Evolutionary conservation across 78 protist species (phyloP), one percentile per base, ranked within the genome.

Genomic region (Parvularia atlantis): DNA sequence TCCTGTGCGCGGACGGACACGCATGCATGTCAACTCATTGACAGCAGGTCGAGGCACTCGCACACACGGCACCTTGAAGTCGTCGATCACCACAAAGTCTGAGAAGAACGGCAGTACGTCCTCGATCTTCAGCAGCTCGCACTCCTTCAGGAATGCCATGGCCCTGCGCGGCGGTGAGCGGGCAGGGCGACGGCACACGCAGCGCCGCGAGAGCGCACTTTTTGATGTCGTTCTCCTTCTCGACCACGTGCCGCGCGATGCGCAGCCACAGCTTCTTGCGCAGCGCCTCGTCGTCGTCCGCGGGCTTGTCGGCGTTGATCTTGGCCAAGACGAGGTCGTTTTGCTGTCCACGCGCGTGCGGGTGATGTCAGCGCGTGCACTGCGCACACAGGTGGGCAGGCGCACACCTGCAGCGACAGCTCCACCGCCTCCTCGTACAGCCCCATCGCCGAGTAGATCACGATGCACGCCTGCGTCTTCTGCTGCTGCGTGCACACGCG

Each of bases 61-160:
- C n/a, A n/a, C 56, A 43, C 4, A 0, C 9, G 9, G 1, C 5
- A 71, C 91, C 77, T 89, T 89, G 66, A 93, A 90, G 63, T 91
- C 86, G 30, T 93, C 91, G 60, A 93, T 91, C 22, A 58, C 71
- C 1, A 79, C 73, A 66, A 91, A 91, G 43, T 93, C 94, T 22
- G 95, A 92, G 65, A 93, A 91, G 89, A 90, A 88, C 28, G 96
- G 97, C 43, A 93, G 75, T 33, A 93, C 82, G 66, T 93, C 97
- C 74, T 93, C 97, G 41, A 93, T 77, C 58, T 75, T 84, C n/a
- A 93, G 48, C 35, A 86, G 39, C 9, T 71, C 67, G 64, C 88
- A 68, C 50, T 82, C 72, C 1, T 69, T 30, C 13, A 91, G 50
- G 60, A 90, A 87, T 20, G 86, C 86, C 85, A 91, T 85, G 24